Conservation (phyloP, 192 early-diverging fungal species). For the Backusella mclennaniae region DNA sequence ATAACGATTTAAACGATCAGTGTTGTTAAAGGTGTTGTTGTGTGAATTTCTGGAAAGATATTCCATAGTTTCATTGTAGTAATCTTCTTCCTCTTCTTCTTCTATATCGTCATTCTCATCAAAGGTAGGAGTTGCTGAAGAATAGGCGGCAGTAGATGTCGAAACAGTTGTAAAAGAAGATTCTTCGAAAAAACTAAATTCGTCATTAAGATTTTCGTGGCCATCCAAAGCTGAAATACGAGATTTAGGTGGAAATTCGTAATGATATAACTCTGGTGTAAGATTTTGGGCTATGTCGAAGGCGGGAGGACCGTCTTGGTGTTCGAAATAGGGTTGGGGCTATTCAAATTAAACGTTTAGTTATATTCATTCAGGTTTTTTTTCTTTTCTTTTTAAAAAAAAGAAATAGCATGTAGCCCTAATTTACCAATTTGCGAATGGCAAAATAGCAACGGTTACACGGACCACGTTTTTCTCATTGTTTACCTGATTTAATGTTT, state of each 20-base stretch:
- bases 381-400: background rate
- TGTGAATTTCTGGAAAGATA: background rate
- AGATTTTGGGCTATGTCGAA: slow-evolving; percentile 31
- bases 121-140: background rate
- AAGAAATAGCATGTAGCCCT: background rate
- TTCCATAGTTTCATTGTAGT: background rate
- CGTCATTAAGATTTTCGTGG: background rate
- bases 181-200: slow-evolving; percentile 20
- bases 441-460: background rate
- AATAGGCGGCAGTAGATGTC: slow-evolving; percentile 10
- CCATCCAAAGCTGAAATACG: background rate
- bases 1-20: slow-evolving; percentile 4
- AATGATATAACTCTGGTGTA: slow-evolving; percentile 21
- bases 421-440: background rate
- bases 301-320: background rate
- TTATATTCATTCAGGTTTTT: background rate
- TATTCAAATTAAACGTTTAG: background rate
- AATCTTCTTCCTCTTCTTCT: background rate
- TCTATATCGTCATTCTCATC: slow-evolving; percentile 4
- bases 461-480: slow-evolving; percentile 3
- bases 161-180: slow-evolving; percentile 15
- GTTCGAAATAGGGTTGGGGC: background rate
- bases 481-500: slow-evolving; percentile 7
- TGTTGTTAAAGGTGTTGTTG: background rate
- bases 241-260: slow-evolving; percentile 34